A percentile compares a stretch with the other conserved stretches of the same genome.
These are phyloP conservation scores for Colletotrichum eremochloae DNA, from an alignment of 2,329 filamentous ascomycete species.

Conservation along the genomic window DNA sequence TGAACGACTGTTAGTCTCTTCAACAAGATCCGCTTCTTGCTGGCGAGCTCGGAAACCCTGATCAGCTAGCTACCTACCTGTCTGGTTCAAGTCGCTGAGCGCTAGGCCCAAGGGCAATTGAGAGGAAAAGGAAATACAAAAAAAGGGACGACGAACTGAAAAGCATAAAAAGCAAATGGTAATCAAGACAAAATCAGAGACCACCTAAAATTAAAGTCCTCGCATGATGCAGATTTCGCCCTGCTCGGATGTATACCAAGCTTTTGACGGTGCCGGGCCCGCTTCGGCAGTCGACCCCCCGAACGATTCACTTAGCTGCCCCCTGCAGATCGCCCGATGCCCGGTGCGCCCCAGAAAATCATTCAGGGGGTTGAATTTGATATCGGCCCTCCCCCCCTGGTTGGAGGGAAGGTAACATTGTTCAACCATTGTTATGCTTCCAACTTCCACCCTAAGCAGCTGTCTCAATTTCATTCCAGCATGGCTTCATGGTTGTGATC, in stretches of 20 bases:
- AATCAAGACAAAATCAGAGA: slow-evolving; percentile 15
- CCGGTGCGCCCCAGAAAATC: slow-evolving; percentile 21
- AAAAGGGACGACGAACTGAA: background rate
- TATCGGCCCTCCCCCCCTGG: background rate
- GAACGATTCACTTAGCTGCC: background rate
- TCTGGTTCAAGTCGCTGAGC: slow-evolving; percentile 1
- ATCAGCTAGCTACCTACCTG: background rate
- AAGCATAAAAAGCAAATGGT: slow-evolving; percentile 6
- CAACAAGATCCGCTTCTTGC: slow-evolving; percentile 29
- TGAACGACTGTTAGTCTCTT: slow-evolving; percentile 34
- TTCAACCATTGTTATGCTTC: background rate
- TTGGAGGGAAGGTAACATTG: slow-evolving; percentile 21
- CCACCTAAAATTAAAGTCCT: background rate
- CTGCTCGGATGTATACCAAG: slow-evolving; percentile 6
- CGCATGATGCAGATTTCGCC: background rate
- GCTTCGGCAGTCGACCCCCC: slow-evolving; percentile 13
- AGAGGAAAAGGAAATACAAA: background rate
- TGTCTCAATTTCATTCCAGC: background rate
- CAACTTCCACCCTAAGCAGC: background rate
- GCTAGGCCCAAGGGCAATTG: background rate
- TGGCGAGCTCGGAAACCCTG: slow-evolving; percentile 12
- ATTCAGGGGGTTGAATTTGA: background rate
- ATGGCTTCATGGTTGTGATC: background rate
- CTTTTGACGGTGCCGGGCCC: slow-evolving; percentile 12
- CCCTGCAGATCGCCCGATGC: slow-evolving; percentile 38